Evolutionary conservation across 139 green algal genomes (phyloP), one percentile per base, ranked within the genome.

Genomic region (Nannochloris sp.): DNA sequence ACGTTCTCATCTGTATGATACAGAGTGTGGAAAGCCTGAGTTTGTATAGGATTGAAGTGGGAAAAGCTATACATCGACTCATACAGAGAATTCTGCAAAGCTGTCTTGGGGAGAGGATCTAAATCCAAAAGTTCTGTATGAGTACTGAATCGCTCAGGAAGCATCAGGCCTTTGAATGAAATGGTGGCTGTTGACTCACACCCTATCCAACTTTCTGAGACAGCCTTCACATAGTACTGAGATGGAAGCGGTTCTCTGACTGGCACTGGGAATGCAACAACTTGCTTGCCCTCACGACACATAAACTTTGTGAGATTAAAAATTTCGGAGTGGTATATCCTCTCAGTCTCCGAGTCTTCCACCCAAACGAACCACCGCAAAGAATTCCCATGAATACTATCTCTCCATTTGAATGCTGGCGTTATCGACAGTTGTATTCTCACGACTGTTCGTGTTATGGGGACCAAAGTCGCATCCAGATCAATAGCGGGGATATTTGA

Each of bases 21-120:
- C 61, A 98, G 82, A 3, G 89, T 91, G 77, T 97, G 87, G 76
- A 98, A 98, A 6, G 85, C 90, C 75, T 94, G 87, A 25, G 91
- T 96, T 77, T 98, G 93, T 31, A 99, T 95, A 50, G 93, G 87
- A 81, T 99, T 99, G 85, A 99, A 99, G 79, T 97, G 89, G 4
- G 82, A 82, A 72, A 96, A 96, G n/a, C 58, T 59, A 82, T 96
- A 96, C 56, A 97, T 63, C 5, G 65, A 49, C 72, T 95, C 75
- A 53, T 84, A 92, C 14, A 25, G 1, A 2, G 74, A 55, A 66
- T 91, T 85, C 43, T 72, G 53, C 31, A 99, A 84, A 3, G 91
- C 91, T 1, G 70, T 76, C 2, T 90, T 55, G 1, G 93, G 93
- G 44, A 99, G 79, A 5, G 93, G 93, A 50, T 93, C 79, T 62